Evolutionary conservation across 176 grass and related monocot species (phyloP).

Genomic region (Carex pumila): DNA sequence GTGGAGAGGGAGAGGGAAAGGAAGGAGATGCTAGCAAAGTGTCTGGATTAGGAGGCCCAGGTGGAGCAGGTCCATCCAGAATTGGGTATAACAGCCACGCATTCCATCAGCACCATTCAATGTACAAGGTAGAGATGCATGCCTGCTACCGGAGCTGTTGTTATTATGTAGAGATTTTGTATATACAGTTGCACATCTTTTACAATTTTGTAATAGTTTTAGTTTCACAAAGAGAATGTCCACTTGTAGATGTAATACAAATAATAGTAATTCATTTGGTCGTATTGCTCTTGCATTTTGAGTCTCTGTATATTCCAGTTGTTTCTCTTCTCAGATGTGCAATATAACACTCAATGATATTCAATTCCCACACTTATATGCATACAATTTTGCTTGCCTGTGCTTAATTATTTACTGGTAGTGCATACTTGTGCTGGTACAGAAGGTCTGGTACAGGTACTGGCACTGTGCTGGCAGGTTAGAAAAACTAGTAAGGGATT

Average conservation of each 20-base stretch:
- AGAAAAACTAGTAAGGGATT: not conserved
- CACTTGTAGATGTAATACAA: conserved; percentile 24
- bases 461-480: not conserved
- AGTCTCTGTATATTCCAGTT: conserved; percentile 9
- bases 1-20: conserved; percentile 59
- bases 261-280: not conserved
- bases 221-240: conserved; percentile 11
- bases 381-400: not conserved
- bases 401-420: not conserved
- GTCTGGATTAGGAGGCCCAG: conserved; percentile 29
- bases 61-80: conserved; percentile 26
- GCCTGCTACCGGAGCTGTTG: conserved; percentile 23
- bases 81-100: conserved; percentile 67
- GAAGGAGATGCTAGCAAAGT: conserved; percentile 42
- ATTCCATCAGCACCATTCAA: conserved; percentile 88
- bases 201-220: conserved; percentile 17
- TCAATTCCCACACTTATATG: not conserved
- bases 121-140: conserved; percentile 83
- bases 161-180: conserved; percentile 21
- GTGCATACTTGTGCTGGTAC: not conserved
- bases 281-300: conserved; percentile 1
- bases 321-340: not conserved
- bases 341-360: not conserved
- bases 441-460: not conserved
- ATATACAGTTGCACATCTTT: conserved; percentile 3